Percentiles rank a stretch among this genome's conserved stretches.
Evolutionary conservation across 805 yeast genomes (phyloP).

Genomic region (Wickerhamiella nectarea): DNA sequence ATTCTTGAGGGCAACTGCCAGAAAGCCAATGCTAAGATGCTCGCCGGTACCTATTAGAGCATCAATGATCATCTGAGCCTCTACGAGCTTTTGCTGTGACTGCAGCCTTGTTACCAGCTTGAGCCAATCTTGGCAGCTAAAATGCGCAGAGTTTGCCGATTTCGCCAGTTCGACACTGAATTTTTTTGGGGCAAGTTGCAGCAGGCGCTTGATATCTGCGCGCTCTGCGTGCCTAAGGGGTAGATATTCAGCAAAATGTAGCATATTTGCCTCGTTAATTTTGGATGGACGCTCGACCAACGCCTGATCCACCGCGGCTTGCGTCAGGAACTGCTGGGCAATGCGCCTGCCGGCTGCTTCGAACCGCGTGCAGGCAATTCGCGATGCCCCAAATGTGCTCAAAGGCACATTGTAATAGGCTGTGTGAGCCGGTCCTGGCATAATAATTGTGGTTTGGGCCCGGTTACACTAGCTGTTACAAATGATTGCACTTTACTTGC

Average conservation of each 20-base stretch:
- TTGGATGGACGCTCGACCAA: conserved; percentile 10
- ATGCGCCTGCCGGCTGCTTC: conserved; percentile 24
- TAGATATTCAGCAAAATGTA: neutral
- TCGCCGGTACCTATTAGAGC: neutral
- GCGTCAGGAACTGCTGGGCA: conserved; percentile 23
- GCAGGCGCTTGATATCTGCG: neutral
- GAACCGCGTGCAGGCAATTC: conserved; percentile 19
- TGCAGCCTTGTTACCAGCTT: neutral
- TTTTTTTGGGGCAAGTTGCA: neutral
- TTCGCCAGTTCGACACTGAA: neutral
- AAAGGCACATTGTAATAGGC: conserved; percentile 12
- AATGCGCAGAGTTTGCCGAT: neutral
- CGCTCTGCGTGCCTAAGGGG: neutral
- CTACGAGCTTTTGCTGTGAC: neutral
- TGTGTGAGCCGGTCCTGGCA: conserved; percentile 11
- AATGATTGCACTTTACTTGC: conserved; percentile 25
- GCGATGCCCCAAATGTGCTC: conserved; percentile 19
- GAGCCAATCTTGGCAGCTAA: conserved; percentile 1
- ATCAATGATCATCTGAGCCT: conserved; percentile 1
- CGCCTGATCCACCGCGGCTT: conserved; percentile 21
- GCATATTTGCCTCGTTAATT: neutral
- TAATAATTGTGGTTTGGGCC: neutral
- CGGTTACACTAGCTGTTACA: neutral
- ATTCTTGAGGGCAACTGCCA: neutral
- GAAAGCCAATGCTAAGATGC: neutral